Base-by-base conservation (phyloP, 495 filamentous ascomycete species). In the Talaromyces trachyspermus region DNA sequence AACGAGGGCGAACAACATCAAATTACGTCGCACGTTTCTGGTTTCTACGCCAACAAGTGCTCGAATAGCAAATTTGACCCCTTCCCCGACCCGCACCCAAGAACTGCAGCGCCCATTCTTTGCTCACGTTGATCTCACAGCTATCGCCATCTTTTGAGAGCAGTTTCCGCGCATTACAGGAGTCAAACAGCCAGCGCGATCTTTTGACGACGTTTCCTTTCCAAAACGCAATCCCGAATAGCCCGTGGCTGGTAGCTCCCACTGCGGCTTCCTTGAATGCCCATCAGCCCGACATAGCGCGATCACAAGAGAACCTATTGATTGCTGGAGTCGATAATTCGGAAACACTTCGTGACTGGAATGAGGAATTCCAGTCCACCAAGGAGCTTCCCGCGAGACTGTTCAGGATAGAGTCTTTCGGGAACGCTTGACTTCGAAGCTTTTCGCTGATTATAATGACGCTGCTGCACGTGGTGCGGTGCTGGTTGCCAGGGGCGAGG, bases 301-400 rank as follows among this genome's bases (percentile, higher is more conserved):
- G 94, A 30, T 84, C 89, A 14, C 94, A 99, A 65, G 94, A 99
- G 69, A 86, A 83, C 46, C 96, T 86, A 63, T 72, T 99, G 49
- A 78, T 95, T 36, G 76, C 85, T 25, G 94, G 94, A 7, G 83
- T 87, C 19, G 94, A 99, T 53, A 94, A 89, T 54, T 83, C 88
- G 0, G 94, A 99, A 54, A 91, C 92, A 0, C 66, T 99, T 54
- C 78, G 94, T 18, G 94, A 99, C 63, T 99, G 94, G 88, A 99
- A 99, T 58, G 94, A 99, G 63, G 94, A 99, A 58, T 95, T 99
- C 64, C 94, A 97, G 59, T 94, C 90, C 5, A 95, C 92, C 3
- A 80, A 87, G 56, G 94, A 99, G 58, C 76, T 97, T 42, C 89
- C 89, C 88, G 86, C 56, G 90, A 96, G 37, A 86, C 81, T 25